phyloP scores from a whole-genome alignment of 306 rosid species.

The Prunus armeniaca region DNA sequence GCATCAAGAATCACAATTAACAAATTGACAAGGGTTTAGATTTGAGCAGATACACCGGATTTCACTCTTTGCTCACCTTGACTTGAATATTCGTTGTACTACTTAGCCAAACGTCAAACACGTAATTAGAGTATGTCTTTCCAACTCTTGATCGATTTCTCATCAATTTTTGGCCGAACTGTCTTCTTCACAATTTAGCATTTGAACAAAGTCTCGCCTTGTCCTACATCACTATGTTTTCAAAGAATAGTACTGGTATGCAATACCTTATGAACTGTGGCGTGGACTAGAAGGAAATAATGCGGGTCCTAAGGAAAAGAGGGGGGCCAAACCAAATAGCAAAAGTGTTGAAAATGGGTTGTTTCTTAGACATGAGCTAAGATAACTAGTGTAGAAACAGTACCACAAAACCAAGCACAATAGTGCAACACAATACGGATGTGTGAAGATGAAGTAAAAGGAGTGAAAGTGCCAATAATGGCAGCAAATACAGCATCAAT shows the following conservation, averaged over 20 bases:
- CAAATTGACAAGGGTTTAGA: too few relatives aligned
- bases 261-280: neutral
- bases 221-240: neutral
- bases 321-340: neutral
- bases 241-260: neutral
- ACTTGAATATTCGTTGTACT: too few relatives aligned
- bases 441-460: slow-evolving; percentile 20
- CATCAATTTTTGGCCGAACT: too few relatives aligned
- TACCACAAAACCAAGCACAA: slow-evolving; percentile 16
- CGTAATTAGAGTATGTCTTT: too few relatives aligned
- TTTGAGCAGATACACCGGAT: too few relatives aligned
- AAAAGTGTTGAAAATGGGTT: neutral
- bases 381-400: neutral
- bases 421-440: slow-evolving; percentile 22
- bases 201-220: too few relatives aligned
- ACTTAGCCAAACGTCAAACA: too few relatives aligned
- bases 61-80: too few relatives aligned
- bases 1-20: too few relatives aligned
- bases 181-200: too few relatives aligned
- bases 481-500: slow-evolving; percentile 24
- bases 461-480: slow-evolving; percentile 25
- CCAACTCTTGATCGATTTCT: too few relatives aligned
- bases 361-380: slow-evolving; percentile 19
- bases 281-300: neutral
- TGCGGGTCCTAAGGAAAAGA: neutral